Percentiles rank a stretch among this genome's conserved stretches.
Evolutionary conservation across 2,329 filamentous ascomycete species (phyloP).

Genomic region (Harringtonia aguacate): DNA sequence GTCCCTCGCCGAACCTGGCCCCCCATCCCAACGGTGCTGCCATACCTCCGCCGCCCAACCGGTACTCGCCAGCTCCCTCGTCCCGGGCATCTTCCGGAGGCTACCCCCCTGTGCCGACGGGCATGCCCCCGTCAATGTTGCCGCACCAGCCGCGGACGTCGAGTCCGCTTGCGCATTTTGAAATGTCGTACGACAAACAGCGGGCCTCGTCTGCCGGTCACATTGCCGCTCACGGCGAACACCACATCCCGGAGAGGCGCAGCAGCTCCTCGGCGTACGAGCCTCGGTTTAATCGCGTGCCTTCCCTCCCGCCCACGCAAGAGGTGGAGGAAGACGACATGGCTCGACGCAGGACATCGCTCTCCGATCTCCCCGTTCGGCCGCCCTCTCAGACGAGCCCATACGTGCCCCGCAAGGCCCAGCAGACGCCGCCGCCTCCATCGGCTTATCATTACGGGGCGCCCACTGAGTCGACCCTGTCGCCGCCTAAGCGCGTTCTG

Average conservation of each 20-base stretch:
- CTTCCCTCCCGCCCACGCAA: conserved; percentile 48
- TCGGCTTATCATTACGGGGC: background rate
- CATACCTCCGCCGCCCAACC: conserved; percentile 27
- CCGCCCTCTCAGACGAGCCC: conserved; percentile 6
- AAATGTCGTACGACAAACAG: conserved; percentile 31
- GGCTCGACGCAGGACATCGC: conserved; percentile 11
- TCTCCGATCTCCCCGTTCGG: conserved; percentile 5
- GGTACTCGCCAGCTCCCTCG: conserved; percentile 43
- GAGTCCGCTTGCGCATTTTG: conserved; percentile 55
- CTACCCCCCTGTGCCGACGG: conserved; percentile 23
- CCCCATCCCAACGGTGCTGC: conserved; percentile 24
- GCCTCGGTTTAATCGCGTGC: conserved; percentile 39
- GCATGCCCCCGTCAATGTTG: conserved; percentile 33
- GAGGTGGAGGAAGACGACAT: conserved; percentile 52
- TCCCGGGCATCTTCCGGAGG: conserved; percentile 27
- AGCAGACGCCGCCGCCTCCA: conserved; percentile 38
- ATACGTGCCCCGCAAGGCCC: conserved; percentile 11
- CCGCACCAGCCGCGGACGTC: conserved; percentile 54
- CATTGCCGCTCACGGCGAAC: conserved; percentile 25
- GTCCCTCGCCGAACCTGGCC: conserved; percentile 39
- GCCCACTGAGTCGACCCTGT: conserved; percentile 23
- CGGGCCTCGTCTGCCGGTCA: conserved; percentile 13
- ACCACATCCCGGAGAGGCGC: conserved; percentile 32
- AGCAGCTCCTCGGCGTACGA: conserved; percentile 43
- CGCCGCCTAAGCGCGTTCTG: conserved; percentile 46